phyloP scores from a whole-genome alignment of 345 rosid species.

The Brassica incana region DNA sequence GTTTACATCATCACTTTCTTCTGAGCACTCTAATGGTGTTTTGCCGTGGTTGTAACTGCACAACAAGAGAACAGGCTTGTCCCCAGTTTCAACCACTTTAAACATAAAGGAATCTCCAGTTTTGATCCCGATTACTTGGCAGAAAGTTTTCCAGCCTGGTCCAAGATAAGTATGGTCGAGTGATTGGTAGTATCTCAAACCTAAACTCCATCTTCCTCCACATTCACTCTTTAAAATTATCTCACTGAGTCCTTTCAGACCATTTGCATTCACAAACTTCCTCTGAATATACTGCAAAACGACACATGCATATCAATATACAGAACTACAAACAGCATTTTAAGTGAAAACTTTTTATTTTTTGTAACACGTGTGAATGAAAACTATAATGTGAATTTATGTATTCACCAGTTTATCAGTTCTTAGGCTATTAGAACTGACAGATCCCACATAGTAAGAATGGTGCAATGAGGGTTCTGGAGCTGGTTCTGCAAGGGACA shows the following conservation, averaged over 20 bases:
- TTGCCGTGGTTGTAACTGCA: constrained; percentile 4
- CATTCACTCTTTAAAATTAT: constrained; percentile 14
- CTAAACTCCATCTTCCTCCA: constrained; percentile 18
- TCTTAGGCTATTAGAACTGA: background rate
- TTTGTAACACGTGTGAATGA: background rate
- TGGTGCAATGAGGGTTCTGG: background rate
- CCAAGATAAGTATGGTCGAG: background rate
- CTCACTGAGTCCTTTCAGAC: constrained; percentile 19
- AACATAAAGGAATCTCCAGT: constrained; percentile 16
- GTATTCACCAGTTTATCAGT: background rate
- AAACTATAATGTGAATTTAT: background rate
- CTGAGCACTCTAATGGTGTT: background rate
- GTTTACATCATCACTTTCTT: background rate
- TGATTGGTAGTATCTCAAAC: background rate
- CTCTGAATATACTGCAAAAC: constrained; percentile 18
- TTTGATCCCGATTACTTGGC: constrained; percentile 21
- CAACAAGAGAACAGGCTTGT: constrained; percentile 13
- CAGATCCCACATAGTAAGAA: background rate
- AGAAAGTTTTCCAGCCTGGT: constrained; percentile 32
- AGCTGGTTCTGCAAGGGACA: constrained; percentile 6
- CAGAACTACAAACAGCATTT: background rate
- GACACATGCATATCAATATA: background rate
- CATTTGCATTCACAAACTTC: constrained; percentile 8
- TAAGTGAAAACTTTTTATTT: background rate
- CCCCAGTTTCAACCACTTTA: background rate